These are phyloP conservation scores for Mycena rebaudengoi DNA, from an alignment of 768 basidiomycete species.

Conservation along the genomic window DNA sequence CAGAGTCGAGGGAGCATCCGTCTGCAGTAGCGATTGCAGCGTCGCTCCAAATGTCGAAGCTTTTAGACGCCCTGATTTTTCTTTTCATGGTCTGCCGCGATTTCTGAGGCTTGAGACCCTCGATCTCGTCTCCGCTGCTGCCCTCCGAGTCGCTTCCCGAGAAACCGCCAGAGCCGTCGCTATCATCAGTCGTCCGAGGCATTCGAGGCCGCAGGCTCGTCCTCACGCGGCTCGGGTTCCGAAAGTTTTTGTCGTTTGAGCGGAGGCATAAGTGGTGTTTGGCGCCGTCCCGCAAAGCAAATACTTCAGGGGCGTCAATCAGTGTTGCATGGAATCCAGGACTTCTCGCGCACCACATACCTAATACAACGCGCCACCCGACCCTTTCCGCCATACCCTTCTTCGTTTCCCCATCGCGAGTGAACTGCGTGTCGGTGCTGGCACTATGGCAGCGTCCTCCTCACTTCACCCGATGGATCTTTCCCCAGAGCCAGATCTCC, in stretches of 20 bases:
- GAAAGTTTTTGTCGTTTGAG: conserved; percentile 62
- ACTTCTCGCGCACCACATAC: too few relatives aligned
- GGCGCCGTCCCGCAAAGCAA: neutral
- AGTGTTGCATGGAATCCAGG: too few relatives aligned
- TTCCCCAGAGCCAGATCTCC: conserved; percentile 80
- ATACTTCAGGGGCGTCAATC: too few relatives aligned
- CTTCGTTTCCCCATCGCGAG: neutral
- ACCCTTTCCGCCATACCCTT: neutral
- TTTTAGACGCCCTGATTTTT: conserved; percentile 81
- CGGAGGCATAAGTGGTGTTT: conserved; percentile 51
- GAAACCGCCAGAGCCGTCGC: conserved; percentile 37
- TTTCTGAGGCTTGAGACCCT: conserved; percentile 61
- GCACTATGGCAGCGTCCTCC: conserved; percentile 21
- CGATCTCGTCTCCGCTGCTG: conserved; percentile 71
- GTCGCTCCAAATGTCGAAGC: conserved; percentile 79
- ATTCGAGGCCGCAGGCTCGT: conserved; percentile 25
- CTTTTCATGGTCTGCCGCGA: conserved; percentile 85
- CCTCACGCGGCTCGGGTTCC: conserved; percentile 24
- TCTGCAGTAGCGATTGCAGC: conserved; percentile 75
- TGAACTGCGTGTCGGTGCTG: neutral
- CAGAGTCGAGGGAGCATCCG: conserved; percentile 71
- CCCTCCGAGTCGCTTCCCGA: conserved; percentile 34
- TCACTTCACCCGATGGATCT: conserved; percentile 57
- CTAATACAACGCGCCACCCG: neutral
- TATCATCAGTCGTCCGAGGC: conserved; percentile 37